phyloP scores from a whole-genome alignment of 805 yeast species.

The Zygosaccharomyces pseudorouxii region DNA sequence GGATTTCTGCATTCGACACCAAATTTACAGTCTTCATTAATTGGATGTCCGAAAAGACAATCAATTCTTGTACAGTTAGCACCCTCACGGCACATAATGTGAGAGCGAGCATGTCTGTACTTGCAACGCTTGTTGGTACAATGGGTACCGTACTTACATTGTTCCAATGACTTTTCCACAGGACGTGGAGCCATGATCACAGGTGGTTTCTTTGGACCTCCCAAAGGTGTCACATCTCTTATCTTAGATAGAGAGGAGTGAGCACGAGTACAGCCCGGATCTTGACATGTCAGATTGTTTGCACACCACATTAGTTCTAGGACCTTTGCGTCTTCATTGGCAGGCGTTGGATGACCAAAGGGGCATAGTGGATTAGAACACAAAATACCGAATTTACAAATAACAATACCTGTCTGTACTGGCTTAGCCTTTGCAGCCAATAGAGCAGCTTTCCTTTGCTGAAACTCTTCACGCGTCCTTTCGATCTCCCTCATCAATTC shows the following conservation, averaged over 20 bases:
- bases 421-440: constrained; percentile 35
- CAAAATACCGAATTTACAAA: constrained; percentile 71
- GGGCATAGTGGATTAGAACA: constrained; percentile 80
- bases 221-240: constrained; percentile 35
- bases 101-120: constrained; percentile 76
- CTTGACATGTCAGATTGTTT: constrained; percentile 58
- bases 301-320: constrained; percentile 71
- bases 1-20: constrained; percentile 70
- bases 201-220: constrained; percentile 22
- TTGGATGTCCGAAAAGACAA: constrained; percentile 80
- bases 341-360: constrained; percentile 89
- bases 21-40: constrained; percentile 73
- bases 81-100: constrained; percentile 78
- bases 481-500: constrained; percentile 65
- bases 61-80: constrained; percentile 70
- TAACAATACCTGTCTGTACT: constrained; percentile 46
- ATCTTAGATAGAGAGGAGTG: constrained; percentile 73
- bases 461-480: constrained; percentile 50
- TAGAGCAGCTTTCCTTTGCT: constrained; percentile 40
- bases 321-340: constrained; percentile 69
- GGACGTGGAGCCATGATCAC: constrained; percentile 16
- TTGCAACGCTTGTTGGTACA: constrained; percentile 79
- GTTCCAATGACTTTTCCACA: constrained; percentile 58
- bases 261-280: constrained; percentile 61
- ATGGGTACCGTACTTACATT: constrained; percentile 71